phyloP scores from a whole-genome alignment of 2,329 filamentous ascomycete species.

The Ustulina deusta region DNA sequence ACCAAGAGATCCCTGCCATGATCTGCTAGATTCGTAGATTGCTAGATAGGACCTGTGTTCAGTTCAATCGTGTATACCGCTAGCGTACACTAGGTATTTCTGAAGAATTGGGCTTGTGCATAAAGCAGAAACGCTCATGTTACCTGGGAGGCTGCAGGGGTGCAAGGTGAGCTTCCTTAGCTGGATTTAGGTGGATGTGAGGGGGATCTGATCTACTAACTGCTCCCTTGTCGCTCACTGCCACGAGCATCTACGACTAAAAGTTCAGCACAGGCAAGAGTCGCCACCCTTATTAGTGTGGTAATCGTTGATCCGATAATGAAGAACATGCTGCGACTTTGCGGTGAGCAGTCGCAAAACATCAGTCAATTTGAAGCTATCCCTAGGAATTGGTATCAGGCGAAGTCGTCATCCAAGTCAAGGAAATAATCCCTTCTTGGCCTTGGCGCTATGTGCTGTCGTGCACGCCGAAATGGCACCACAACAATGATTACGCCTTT shows the following conservation, averaged over 20 bases:
- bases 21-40: slow-evolving; percentile 18
- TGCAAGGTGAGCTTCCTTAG: background rate
- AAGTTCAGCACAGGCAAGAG: background rate
- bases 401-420: slow-evolving; percentile 19
- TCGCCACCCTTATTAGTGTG: background rate
- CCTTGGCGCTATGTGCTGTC: background rate
- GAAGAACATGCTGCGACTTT: background rate
- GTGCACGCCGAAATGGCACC: background rate
- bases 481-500: slow-evolving; percentile 51
- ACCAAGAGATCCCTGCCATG: background rate
- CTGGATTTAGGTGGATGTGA: background rate
- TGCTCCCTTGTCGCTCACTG: slow-evolving; percentile 1
- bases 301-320: background rate
- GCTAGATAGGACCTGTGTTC: background rate
- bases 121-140: background rate
- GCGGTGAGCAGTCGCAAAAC: background rate
- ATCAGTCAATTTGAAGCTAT: slow-evolving; percentile 6
- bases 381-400: slow-evolving; percentile 34
- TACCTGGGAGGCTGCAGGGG: slow-evolving; percentile 3
- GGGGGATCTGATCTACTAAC: background rate
- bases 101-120: background rate
- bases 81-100: background rate
- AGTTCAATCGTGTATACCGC: background rate
- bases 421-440: background rate
- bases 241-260: background rate